phyloP scores from a whole-genome alignment of 495 filamentous ascomycete species.

The Lindgomyces ingoldianus region DNA sequence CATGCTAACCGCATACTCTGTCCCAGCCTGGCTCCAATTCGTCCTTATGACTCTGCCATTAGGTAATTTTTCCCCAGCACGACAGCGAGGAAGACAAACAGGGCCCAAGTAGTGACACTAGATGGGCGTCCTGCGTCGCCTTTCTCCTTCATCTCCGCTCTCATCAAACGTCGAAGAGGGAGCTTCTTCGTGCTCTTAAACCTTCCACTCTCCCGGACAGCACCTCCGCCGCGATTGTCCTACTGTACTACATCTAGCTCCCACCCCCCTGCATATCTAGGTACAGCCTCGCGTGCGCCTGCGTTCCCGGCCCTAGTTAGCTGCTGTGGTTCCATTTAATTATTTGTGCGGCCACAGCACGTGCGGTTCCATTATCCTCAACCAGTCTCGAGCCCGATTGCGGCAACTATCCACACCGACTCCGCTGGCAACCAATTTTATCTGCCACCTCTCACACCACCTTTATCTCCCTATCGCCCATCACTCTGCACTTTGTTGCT shows the following conservation, averaged over 20 bases:
- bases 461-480: slow-evolving; percentile 30
- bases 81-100: slow-evolving; percentile 14
- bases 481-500: background rate
- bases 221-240: background rate
- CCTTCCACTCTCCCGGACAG: slow-evolving; percentile 6
- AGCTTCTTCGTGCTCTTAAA: too few species aligned
- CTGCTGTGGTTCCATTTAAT: background rate
- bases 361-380: slow-evolving; percentile 1
- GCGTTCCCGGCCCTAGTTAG: slow-evolving; percentile 4
- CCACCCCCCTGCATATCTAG: slow-evolving; percentile 23
- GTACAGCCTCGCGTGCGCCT: background rate
- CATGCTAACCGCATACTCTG: slow-evolving; percentile 27
- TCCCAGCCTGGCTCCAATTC: slow-evolving; percentile 22
- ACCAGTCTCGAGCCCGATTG: slow-evolving; percentile 21
- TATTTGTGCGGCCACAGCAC: slow-evolving; percentile 32
- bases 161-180: too few species aligned
- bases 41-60: slow-evolving; percentile 19
- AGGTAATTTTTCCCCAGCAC: slow-evolving; percentile 27
- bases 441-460: slow-evolving; percentile 20
- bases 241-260: slow-evolving; percentile 17
- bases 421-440: slow-evolving; percentile 5
- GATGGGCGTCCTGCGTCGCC: slow-evolving; percentile 8
- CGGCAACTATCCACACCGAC: slow-evolving; percentile 21
- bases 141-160: slow-evolving; percentile 35
- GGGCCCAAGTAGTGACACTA: slow-evolving; percentile 20